A percentile compares a stretch with the other conserved stretches of the same genome.
These are phyloP conservation scores for Carallia pectinifolia DNA, from an alignment of 345 rosid species.

Conservation along the genomic window DNA sequence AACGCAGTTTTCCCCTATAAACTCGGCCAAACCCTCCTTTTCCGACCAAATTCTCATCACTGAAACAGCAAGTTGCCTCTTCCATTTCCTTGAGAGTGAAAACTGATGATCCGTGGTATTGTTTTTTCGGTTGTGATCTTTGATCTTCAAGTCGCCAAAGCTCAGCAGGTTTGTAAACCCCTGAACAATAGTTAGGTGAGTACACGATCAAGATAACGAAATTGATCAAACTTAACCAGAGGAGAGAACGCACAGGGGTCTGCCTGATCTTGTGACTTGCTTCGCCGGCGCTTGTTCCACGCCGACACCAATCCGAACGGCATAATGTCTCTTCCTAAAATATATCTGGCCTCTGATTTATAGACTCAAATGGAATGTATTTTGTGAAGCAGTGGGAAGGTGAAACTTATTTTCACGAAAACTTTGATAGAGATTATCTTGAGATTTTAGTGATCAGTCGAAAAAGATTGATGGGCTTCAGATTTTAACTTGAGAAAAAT, in stretches of 20 bases:
- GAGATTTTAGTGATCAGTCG: constrained; percentile 15
- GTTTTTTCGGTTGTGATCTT: constrained; percentile 44
- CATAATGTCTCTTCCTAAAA: constrained; percentile 33
- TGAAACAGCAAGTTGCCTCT: constrained; percentile 71
- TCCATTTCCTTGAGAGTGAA: constrained; percentile 92
- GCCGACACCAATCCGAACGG: constrained; percentile 86
- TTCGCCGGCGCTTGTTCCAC: constrained; percentile 92
- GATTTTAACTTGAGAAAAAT: background rate
- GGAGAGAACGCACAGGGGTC: constrained; percentile 73
- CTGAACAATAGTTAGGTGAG: constrained; percentile 38
- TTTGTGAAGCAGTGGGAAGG: constrained; percentile 15
- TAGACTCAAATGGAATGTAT: constrained; percentile 11
- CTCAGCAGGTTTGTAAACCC: constrained; percentile 71
- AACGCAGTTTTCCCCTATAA: constrained; percentile 69
- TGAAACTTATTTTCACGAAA: background rate
- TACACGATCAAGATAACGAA: constrained; percentile 1
- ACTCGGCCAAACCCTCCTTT: constrained; percentile 96
- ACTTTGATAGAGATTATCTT: constrained; percentile 9
- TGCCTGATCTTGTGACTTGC: constrained; percentile 72
- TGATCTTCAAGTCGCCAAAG: constrained; percentile 70
- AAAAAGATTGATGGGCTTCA: background rate
- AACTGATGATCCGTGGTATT: constrained; percentile 59
- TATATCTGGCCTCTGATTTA: constrained; percentile 8
- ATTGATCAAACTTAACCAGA: background rate
- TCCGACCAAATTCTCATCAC: constrained; percentile 68